phyloP scores from a whole-genome alignment of 2,329 filamentous ascomycete species.

The Alternaria gansuensis region DNA sequence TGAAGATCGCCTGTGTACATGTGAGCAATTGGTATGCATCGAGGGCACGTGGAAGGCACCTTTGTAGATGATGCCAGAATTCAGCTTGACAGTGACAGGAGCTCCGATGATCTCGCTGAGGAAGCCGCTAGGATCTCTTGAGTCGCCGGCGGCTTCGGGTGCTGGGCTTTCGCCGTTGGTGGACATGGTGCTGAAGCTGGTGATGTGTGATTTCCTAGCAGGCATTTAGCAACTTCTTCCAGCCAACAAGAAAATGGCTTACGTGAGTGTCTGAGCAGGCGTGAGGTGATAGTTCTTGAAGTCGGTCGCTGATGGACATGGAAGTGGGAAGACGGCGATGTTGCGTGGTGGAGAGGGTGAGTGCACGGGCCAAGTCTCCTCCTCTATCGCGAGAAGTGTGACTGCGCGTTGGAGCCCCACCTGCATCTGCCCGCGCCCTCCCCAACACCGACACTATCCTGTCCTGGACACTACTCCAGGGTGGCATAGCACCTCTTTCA shows the following conservation, averaged over 20 bases:
- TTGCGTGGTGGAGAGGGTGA: slow-evolving; percentile 3
- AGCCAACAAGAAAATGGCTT: background rate
- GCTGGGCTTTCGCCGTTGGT: slow-evolving; percentile 70
- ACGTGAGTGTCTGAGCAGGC: background rate
- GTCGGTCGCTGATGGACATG: background rate
- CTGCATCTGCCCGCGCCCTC: slow-evolving; percentile 4
- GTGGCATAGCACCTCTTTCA: background rate
- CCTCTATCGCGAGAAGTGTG: slow-evolving; percentile 41
- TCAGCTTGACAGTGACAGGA: slow-evolving; percentile 94
- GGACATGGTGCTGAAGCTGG: slow-evolving; percentile 27
- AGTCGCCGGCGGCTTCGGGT: slow-evolving; percentile 70
- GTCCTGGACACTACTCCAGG: background rate
- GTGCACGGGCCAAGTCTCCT: slow-evolving; percentile 33
- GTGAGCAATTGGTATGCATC: slow-evolving; percentile 16
- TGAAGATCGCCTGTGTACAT: slow-evolving; percentile 81
- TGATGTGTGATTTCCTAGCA: slow-evolving; percentile 2
- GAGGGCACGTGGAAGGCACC: slow-evolving; percentile 61
- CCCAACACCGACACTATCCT: slow-evolving; percentile 8
- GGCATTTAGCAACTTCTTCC: background rate
- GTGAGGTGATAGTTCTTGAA: background rate
- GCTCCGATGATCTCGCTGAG: slow-evolving; percentile 93
- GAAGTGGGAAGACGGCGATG: slow-evolving; percentile 7
- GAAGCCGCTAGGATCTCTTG: slow-evolving; percentile 93
- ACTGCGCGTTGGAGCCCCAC: slow-evolving; percentile 39
- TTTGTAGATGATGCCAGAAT: slow-evolving; percentile 98